These are phyloP conservation scores for Melastoma candidum DNA, from an alignment of 441 rosid species.

Conservation along the genomic window DNA sequence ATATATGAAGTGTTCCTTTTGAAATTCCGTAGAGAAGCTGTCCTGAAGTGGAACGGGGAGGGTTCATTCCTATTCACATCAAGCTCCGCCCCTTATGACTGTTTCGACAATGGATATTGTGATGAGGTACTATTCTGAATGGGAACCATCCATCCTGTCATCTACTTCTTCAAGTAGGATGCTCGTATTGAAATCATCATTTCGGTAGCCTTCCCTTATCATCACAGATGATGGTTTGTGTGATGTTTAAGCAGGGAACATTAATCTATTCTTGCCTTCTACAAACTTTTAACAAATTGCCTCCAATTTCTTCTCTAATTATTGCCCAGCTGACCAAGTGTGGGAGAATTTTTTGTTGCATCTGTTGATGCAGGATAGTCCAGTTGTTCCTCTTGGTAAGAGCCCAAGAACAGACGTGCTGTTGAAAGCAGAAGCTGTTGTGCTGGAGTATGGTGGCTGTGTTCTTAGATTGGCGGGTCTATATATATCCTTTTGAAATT, in stretches of 20 bases:
- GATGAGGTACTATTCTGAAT: conserved; percentile 46
- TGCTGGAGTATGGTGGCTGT: conserved; percentile 62
- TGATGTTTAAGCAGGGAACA: too few species aligned
- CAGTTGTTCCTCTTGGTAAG: conserved; percentile 68
- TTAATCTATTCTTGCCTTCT: too few species aligned
- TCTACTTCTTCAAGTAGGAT: background rate
- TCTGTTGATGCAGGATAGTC: conserved; percentile 48
- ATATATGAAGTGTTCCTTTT: conserved; percentile 3
- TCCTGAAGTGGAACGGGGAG: conserved; percentile 74
- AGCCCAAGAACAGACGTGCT: conserved; percentile 79
- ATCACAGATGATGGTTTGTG: too few species aligned
- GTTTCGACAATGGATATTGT: conserved; percentile 65
- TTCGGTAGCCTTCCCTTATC: background rate
- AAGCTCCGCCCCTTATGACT: conserved; percentile 74
- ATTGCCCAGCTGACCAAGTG: background rate
- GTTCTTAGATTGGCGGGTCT: conserved; percentile 87
- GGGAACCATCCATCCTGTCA: conserved; percentile 7
- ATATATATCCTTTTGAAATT: conserved; percentile 61
- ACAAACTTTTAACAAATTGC: too few species aligned
- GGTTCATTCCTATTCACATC: conserved; percentile 87
- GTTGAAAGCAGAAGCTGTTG: conserved; percentile 66
- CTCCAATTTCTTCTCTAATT: too few species aligned
- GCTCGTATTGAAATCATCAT: background rate
- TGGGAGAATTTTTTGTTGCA: background rate
- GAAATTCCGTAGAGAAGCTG: conserved; percentile 47